Conservation (phyloP, 257 asterid species). For the Fraxinus quadrangulata region DNA sequence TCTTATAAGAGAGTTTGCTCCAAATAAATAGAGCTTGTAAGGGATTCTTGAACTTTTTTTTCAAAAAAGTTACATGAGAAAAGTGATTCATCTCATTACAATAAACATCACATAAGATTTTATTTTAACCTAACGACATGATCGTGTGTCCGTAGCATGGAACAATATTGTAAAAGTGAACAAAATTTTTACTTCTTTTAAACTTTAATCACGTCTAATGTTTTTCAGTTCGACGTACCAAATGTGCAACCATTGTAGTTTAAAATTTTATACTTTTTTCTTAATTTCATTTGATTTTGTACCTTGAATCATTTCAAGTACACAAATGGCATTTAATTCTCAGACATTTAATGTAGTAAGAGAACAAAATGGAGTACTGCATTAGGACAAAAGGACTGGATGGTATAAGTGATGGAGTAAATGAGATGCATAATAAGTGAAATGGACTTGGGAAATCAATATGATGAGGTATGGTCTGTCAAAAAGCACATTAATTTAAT, state of each 20-base stretch:
- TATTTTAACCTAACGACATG: no score
- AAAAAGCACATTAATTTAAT: no score
- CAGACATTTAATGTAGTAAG: constrained; percentile 6
- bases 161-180: no score
- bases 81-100: no score
- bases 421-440: constrained; percentile 22
- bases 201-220: not conserved
- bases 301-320: not conserved
- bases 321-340: not conserved
- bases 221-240: not conserved
- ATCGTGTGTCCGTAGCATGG: no score
- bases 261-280: not conserved
- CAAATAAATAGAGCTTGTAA: no score
- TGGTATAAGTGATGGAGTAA: constrained; percentile 8
- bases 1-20: no score
- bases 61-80: no score
- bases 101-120: no score
- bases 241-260: not conserved
- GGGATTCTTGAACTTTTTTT: no score
- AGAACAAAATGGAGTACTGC: not conserved
- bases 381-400: constrained; percentile 16
- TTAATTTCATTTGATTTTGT: not conserved
- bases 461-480: not conserved
- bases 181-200: no score
- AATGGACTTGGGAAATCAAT: constrained; percentile 21